Evolutionary conservation across 768 basidiomycete genomes (phyloP).

Genomic region (Russula sp.): DNA sequence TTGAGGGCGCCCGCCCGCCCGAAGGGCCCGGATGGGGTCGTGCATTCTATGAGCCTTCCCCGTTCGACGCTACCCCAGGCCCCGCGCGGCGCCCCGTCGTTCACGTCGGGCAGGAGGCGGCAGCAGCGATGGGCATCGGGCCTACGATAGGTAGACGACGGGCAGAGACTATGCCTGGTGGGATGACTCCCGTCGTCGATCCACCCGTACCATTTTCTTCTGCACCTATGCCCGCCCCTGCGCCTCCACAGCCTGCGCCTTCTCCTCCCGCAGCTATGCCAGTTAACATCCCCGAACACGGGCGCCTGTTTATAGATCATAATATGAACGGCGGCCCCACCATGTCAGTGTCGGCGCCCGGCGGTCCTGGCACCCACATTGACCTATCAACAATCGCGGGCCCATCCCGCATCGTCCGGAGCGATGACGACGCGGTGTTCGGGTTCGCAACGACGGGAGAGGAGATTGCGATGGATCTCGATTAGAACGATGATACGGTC

Average conservation of each 20-base stretch:
- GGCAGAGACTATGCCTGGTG: constrained; percentile 25
- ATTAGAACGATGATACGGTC: constrained; percentile 6
- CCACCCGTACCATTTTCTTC: constrained; percentile 1
- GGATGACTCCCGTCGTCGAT: constrained; percentile 24
- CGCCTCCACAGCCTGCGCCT: not conserved
- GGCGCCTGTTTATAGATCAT: constrained; percentile 11
- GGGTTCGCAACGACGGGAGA: constrained; percentile 21
- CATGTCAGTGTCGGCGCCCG: not conserved
- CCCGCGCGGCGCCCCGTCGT: constrained; percentile 15
- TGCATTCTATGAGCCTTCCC: constrained; percentile 23
- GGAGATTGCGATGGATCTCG: constrained; percentile 23
- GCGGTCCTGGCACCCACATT: not conserved
- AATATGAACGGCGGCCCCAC: not conserved
- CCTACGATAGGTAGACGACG: constrained; percentile 20
- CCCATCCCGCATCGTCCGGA: constrained; percentile 18
- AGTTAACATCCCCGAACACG: constrained; percentile 11
- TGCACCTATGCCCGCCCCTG: not conserved
- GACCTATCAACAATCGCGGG: constrained; percentile 27
- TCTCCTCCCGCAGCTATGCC: constrained; percentile 3
- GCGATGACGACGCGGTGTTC: constrained; percentile 17
- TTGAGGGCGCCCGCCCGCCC: constrained; percentile 16
- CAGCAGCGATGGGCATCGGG: not conserved
- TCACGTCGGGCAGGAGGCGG: constrained; percentile 20
- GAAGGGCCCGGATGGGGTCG: constrained; percentile 23
- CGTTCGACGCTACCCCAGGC: constrained; percentile 16